phyloP scores from a whole-genome alignment of 106 monocot genomes.

The Amphibolis antarctica region DNA sequence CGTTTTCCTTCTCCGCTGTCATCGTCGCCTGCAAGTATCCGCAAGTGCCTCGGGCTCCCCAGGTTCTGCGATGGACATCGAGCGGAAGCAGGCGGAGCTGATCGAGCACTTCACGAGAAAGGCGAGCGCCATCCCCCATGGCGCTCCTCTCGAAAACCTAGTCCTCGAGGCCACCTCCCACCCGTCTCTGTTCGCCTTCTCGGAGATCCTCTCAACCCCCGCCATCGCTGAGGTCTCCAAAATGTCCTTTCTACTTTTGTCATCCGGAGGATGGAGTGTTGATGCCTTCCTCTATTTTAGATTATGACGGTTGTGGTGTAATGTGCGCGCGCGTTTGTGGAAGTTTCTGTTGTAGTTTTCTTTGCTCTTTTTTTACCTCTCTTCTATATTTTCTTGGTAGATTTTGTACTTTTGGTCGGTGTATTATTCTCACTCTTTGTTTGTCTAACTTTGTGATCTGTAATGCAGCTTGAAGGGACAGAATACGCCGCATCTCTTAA shows the following conservation, averaged over 20 bases:
- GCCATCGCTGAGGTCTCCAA: constrained; percentile 43
- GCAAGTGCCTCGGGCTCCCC: too few species aligned
- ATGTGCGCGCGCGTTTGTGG: not conserved
- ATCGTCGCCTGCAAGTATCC: too few species aligned
- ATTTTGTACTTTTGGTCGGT: not conserved
- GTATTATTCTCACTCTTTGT: not conserved
- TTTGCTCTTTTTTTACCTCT: not conserved
- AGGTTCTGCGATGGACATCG: constrained; percentile 70
- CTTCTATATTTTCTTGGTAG: too few species aligned
- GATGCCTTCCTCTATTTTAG: not conserved
- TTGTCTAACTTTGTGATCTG: not conserved
- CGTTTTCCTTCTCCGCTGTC: too few species aligned
- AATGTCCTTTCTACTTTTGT: too few species aligned
- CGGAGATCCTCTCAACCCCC: constrained; percentile 80
- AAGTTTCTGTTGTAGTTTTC: not conserved
- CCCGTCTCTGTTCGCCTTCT: constrained; percentile 93
- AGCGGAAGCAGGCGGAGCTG: constrained; percentile 74
- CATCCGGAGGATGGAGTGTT: too few species aligned
- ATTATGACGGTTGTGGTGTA: not conserved
- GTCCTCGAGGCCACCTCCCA: constrained; percentile 77
- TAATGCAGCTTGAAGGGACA: constrained; percentile 68
- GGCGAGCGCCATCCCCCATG: constrained; percentile 24
- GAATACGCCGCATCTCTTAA: constrained; percentile 44
- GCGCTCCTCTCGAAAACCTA: constrained; percentile 37
- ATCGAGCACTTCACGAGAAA: constrained; percentile 59